Evolutionary conservation across 106 monocot species (phyloP).

Genomic region (Ottelia alismoides): DNA sequence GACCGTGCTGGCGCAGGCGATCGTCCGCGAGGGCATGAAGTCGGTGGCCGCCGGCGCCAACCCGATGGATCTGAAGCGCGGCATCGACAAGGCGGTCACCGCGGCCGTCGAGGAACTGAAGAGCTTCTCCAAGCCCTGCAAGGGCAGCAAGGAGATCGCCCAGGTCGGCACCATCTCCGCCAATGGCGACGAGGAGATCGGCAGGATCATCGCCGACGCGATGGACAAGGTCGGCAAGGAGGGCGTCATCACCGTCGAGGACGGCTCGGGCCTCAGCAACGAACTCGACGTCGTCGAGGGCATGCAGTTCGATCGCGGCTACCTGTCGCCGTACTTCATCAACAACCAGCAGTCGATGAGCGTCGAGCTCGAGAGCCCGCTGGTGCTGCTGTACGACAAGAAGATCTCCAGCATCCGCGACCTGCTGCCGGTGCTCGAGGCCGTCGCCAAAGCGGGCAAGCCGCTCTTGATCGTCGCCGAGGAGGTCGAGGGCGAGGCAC

Average conservation of each 20-base stretch:
- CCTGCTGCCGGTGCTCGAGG: too few species aligned
- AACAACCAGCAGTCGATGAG: not conserved
- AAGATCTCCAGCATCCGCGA: too few species aligned
- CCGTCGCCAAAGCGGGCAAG: too few species aligned
- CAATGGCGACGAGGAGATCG: conserved; percentile 77
- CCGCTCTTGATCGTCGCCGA: too few species aligned
- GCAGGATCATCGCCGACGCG: conserved; percentile 70
- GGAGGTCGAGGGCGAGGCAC: too few species aligned
- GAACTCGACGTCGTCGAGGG: not conserved
- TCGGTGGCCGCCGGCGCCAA: not conserved
- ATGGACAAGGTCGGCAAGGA: conserved; percentile 94
- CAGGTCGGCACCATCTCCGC: conserved; percentile 81
- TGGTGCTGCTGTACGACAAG: too few species aligned
- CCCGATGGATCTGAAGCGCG: not conserved
- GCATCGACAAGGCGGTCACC: not conserved
- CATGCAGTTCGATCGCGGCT: not conserved
- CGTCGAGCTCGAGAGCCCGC: not conserved
- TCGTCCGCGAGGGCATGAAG: not conserved
- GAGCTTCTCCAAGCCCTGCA: not conserved
- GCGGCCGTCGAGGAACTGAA: not conserved
- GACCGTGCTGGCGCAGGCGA: not conserved
- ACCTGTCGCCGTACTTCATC: not conserved
- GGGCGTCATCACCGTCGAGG: conserved; percentile 62
- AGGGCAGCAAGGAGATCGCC: not conserved
- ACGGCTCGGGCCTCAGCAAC: not conserved